Evolutionary conservation across 2,329 filamentous ascomycete genomes (phyloP).

Genomic region (Fusarium sp.): DNA sequence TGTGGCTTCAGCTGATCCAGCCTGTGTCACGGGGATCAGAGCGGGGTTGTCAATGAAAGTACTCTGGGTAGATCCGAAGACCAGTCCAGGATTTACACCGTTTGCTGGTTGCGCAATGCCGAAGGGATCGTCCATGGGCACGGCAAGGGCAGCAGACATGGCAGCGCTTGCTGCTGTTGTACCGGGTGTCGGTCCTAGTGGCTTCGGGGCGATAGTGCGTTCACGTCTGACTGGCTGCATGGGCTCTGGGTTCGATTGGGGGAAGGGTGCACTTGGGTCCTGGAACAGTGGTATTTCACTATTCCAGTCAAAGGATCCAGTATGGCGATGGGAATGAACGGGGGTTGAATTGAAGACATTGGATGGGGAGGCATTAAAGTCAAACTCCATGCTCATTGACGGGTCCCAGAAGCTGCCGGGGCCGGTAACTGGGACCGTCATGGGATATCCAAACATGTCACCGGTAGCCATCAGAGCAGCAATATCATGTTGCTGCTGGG

Average conservation of each 20-base stretch:
- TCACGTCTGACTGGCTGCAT: constrained; percentile 59
- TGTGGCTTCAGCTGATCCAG: constrained; percentile 49
- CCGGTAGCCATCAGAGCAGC: constrained; percentile 62
- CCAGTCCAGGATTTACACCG: constrained; percentile 73
- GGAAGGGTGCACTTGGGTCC: constrained; percentile 56
- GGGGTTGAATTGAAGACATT: constrained; percentile 59
- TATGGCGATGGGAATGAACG: constrained; percentile 59
- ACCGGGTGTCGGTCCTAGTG: constrained; percentile 53
- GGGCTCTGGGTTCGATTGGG: constrained; percentile 55
- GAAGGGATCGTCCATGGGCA: constrained; percentile 67
- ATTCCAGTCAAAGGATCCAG: constrained; percentile 72
- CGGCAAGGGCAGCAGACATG: constrained; percentile 60
- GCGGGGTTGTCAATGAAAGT: constrained; percentile 60
- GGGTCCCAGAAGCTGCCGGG: constrained; percentile 73
- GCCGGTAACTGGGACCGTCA: constrained; percentile 70
- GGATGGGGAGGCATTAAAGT: constrained; percentile 65
- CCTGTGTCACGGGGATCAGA: constrained; percentile 51
- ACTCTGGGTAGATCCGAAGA: constrained; percentile 69
- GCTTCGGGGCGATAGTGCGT: constrained; percentile 67
- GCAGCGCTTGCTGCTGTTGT: constrained; percentile 46
- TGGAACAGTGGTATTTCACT: constrained; percentile 70
- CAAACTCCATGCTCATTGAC: constrained; percentile 74
- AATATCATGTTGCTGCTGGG: constrained; percentile 66
- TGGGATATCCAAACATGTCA: constrained; percentile 73
- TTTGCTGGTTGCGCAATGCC: constrained; percentile 61